Base-by-base conservation (phyloP, 306 rosid species). In the Mimosa pudica region DNA sequence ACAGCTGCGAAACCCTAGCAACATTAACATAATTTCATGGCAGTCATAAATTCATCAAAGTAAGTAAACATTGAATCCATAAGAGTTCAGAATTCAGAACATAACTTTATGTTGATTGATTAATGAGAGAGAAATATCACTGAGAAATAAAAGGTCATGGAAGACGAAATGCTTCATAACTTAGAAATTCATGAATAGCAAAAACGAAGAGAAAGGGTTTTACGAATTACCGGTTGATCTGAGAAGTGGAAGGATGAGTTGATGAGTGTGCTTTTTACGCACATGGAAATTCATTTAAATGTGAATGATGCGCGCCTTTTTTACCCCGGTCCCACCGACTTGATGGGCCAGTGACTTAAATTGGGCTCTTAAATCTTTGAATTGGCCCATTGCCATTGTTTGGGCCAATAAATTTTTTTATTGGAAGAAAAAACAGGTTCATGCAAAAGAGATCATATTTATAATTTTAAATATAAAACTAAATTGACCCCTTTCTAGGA, bases 1-100 rank as follows among this genome's bases (percentile, higher is more conserved):
- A 62, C 65, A 62, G 14, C 51, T 42, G 52, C n/a, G 10, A 32
- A 78, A 77, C 61, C 75, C 72, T n/a, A 46, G 52, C 76, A 78
- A 33, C 57, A 70, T 18, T 55, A 46, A 70, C 57, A 11, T n/a
- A 18, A n/a, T 32, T 70, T 20, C 38, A 46, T 46, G 14, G 4
- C 38, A 71, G 30, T 47, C 32, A n/a, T 24, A 35, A 8, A 41
- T 38, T 57, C 52, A 51, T 44, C 41, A 14, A n/a, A 18, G 41
- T 10, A 73, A 8, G 35, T 18, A 74, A 57, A 33, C 46, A 4
- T 14, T 45, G 44, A 46, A 77, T 58, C 20, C 35, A 4, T 62
- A 74, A 61, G 9, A 42, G 49, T 61, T 8, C 0, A 64, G 11
- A 16, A 64, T 64, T 42, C 24, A 54, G 52, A 35, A 74, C n/a